phyloP scores from a whole-genome alignment of 352 stramenopile genomes.

The Phytophthora pluvialis region DNA sequence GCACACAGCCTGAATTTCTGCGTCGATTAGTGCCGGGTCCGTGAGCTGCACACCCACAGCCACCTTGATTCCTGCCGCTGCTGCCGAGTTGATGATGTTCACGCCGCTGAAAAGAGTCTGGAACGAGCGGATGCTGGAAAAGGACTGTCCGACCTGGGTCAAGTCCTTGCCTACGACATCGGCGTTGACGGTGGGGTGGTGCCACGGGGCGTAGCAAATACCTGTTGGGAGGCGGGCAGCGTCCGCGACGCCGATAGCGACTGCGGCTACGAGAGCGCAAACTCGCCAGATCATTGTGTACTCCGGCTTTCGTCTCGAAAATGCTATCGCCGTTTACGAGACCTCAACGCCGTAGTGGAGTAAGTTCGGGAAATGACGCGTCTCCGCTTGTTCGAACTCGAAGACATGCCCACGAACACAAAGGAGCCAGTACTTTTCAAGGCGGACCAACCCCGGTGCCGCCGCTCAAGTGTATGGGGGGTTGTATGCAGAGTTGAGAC shows the following conservation, averaged over 20 bases:
- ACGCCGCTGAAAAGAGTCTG: conserved; percentile 64
- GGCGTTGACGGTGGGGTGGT: conserved; percentile 45
- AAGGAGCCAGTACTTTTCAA: conserved; percentile 27
- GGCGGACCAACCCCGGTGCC: conserved; percentile 9
- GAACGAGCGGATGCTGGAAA: conserved; percentile 72
- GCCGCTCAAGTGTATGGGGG: conserved; percentile 14
- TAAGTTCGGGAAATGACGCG: conserved; percentile 21
- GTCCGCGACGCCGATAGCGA: conserved; percentile 14
- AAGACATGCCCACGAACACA: conserved; percentile 15
- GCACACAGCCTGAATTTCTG: conserved; percentile 72
- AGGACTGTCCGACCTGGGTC: conserved; percentile 48
- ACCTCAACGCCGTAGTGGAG: conserved; percentile 13
- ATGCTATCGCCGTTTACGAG: conserved; percentile 1
- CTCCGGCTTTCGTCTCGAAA: conserved; percentile 6
- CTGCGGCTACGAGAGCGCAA: conserved; percentile 16
- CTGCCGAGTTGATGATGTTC: conserved; percentile 64
- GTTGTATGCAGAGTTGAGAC: conserved; percentile 19
- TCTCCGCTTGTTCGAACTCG: conserved; percentile 17
- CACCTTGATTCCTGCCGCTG: conserved; percentile 59
- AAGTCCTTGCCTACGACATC: conserved; percentile 54
- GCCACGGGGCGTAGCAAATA: conserved; percentile 41
- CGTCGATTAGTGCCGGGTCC: conserved; percentile 45
- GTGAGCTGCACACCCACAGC: conserved; percentile 73
- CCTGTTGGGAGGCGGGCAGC: conserved; percentile 34
- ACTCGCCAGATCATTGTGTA: conserved; percentile 34